Percentiles rank a stretch among this genome's conserved stretches.
phyloP scores from a whole-genome alignment of 2,329 filamentous ascomycete genomes.

The Fusarium paranaense region DNA sequence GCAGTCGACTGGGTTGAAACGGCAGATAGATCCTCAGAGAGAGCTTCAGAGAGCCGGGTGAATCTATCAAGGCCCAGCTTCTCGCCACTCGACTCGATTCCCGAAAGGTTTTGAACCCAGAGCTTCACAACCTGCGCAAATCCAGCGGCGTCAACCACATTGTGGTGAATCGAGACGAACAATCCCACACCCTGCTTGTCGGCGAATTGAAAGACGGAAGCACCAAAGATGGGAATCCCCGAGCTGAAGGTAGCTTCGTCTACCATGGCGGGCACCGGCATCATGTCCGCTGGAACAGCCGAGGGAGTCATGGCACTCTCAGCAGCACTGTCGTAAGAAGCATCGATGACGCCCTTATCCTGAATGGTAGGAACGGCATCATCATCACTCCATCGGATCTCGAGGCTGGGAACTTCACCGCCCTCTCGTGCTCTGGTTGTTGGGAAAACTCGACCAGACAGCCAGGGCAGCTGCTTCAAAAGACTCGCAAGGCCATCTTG shows the following conservation, averaged over 20 bases:
- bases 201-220: slow-evolving; percentile 1
- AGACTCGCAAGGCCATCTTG: background rate
- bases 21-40: background rate
- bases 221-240: background rate
- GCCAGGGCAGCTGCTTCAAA: background rate
- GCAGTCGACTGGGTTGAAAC: background rate
- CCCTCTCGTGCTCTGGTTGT: background rate
- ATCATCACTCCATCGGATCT: slow-evolving; percentile 4
- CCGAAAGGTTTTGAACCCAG: background rate
- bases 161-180: slow-evolving; percentile 14
- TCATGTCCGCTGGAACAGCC: background rate
- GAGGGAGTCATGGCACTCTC: background rate
- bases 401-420: background rate
- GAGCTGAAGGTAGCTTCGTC: background rate
- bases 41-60: background rate
- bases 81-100: background rate
- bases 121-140: slow-evolving; percentile 6
- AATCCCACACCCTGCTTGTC: slow-evolving; percentile 8
- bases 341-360: background rate
- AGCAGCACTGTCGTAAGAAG: background rate
- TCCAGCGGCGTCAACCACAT: slow-evolving; percentile 7
- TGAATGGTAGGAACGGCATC: background rate
- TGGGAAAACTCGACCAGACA: background rate
- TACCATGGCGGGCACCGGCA: background rate
- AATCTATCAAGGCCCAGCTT: background rate